Conservation (phyloP, 2,329 filamentous ascomycete species). For the Boeremia lycopersici region DNA sequence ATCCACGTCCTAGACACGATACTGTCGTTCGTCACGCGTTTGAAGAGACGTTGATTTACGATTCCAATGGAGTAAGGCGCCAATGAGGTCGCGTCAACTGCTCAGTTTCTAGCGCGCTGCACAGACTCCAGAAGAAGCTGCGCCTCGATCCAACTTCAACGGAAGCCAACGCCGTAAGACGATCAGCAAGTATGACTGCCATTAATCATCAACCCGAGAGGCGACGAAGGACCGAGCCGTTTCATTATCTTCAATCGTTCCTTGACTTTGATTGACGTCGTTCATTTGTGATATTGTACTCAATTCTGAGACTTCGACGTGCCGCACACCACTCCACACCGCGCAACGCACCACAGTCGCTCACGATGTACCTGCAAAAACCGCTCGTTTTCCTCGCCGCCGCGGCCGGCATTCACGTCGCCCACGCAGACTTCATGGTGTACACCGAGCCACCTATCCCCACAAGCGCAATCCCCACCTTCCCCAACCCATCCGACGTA, state of each 20-base stretch:
- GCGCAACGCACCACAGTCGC: not conserved
- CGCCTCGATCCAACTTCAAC: conserved; percentile 3
- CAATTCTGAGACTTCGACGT: not conserved
- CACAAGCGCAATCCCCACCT: conserved; percentile 32
- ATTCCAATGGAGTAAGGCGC: not conserved
- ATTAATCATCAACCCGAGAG: conserved; percentile 14
- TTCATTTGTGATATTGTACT: not conserved
- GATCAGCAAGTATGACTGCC: conserved; percentile 9
- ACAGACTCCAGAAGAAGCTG: conserved; percentile 3
- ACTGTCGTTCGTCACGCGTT: not conserved
- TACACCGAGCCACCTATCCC: conserved; percentile 41
- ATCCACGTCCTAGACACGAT: not conserved
- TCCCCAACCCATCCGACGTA: conserved; percentile 32
- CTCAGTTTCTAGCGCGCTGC: conserved; percentile 1
- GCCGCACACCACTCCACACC: not conserved
- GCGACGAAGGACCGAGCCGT: conserved; percentile 4
- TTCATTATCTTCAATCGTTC: not conserved
- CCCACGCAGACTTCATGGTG: conserved; percentile 39
- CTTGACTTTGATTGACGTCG: not conserved
- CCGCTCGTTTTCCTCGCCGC: conserved; percentile 23
- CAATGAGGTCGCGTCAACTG: not conserved
- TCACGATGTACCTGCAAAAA: conserved; percentile 20
- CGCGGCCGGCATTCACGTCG: conserved; percentile 21
- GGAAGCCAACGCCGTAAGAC: conserved; percentile 4
- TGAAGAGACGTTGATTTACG: not conserved